Evolutionary conservation across 345 rosid species (phyloP), one percentile per base, ranked within the genome.

Genomic region (rapeseed (Brassica napus)): DNA sequence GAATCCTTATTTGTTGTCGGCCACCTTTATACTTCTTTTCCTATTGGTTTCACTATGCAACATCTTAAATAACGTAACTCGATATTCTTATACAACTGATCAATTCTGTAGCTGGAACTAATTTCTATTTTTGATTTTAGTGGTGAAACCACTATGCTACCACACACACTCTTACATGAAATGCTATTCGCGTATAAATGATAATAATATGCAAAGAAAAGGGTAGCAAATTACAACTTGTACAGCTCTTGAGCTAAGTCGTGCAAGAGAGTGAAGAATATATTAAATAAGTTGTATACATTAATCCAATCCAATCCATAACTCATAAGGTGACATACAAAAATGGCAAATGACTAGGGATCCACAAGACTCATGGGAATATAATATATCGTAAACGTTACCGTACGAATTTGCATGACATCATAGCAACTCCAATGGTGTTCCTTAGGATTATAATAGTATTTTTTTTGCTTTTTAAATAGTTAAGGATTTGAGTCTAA

Each of bases 1-100:
- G 82, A 60, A 74, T 79, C 83, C 76, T 68, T 31, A 69, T 75
- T 69, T 80, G 15, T 75, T 80, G 83, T 80, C 83, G 83, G 83
- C 83, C 79, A 80, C 62, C 67, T 74, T 68, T 49, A 52, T 61
- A 68, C 28, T 66, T 60, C 15, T 59, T 59, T 61, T 15, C 52
- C 1, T 47, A 39, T 34, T 68, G 32, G 78, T 35, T 59, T 68
- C 28, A 4, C 59, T 52, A 49, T 18, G 44, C 28, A 34, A 28
- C 71, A 68, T 74, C 55, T 59, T 72, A 4, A 23, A n/a, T 42
- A 59, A 6, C 64, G 18, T 26, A 49, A 10, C 5, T 63, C 23
- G 26, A 44, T 64, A 60, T 11, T 61, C 65, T 9, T 62, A 62
- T 9, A 62, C 39, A 9, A 9, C 3, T 5, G 30, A 65, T 65